Evolutionary conservation across 768 basidiomycete genomes (phyloP), one percentile per base, ranked within the genome.

Genomic region (Suillus hirtellus): DNA sequence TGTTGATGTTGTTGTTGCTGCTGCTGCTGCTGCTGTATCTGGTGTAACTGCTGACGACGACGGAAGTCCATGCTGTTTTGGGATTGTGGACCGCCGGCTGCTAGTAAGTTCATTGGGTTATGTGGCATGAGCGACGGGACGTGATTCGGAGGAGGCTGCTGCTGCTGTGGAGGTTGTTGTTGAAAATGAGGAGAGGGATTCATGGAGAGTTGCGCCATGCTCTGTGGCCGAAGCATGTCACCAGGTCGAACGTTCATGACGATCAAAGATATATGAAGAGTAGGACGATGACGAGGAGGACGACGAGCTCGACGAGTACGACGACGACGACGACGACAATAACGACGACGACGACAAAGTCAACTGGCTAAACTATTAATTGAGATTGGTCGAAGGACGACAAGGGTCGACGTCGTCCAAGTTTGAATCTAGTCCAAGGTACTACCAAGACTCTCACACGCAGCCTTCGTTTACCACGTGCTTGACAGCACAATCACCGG

Each of bases 181-280:
- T 81, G 79, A 67, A 82, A 79, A 47, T 75, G 80, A 35, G 55
- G 24, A 65, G 69, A 67, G 53, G 76, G 56, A 10, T 68, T 68
- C 59, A 70, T 70, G 54, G 76, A 63, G 65, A 81, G 75, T 70
- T 79, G 79, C 49, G 75, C 67, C 65, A 82, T 77, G 70, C 74
- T 74, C 72, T 77, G 78, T 11, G 64, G 68, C 66, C 82, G 81
- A 59, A 86, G 67, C 77, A 86, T 77, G 67, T 86, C 81, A 65
- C 68, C 67, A 43, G 71, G 73, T 61, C 80, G 84, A 68, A 75
- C 71, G 80, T 85, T 87, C 84, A 87, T 87, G 50, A 62, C 46
- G 65, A 63, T 63, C 47, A 61, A 49, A 24, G 44, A 63, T 55
- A 63, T 61, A 54, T 62, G 54, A 56, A 62, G 40, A 63, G 61